phyloP scores from a whole-genome alignment of 306 rosid genomes.

The Betula pendula region DNA sequence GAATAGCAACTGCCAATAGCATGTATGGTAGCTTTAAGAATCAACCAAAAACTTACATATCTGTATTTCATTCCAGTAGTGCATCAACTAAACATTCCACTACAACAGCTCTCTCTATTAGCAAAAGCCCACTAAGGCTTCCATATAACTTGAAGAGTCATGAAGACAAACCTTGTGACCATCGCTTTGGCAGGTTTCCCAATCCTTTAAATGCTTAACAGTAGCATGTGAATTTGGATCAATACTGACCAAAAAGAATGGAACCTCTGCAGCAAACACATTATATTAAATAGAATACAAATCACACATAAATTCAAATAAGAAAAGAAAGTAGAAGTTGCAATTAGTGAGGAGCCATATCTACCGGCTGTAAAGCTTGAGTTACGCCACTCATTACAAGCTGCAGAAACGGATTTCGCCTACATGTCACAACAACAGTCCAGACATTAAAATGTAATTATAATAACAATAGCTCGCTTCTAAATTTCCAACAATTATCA shows the following conservation, averaged over 20 bases:
- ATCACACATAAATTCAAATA: slow-evolving; percentile 2
- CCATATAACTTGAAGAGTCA: slow-evolving; percentile 29
- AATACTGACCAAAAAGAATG: slow-evolving; percentile 69
- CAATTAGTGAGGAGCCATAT: slow-evolving; percentile 13
- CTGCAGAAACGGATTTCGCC: slow-evolving; percentile 78
- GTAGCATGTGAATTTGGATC: slow-evolving; percentile 61
- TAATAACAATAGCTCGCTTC: slow-evolving; percentile 16
- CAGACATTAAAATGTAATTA: slow-evolving; percentile 16
- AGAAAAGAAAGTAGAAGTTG: slow-evolving; percentile 1
- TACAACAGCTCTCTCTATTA: slow-evolving; percentile 11
- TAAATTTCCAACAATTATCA: background rate
- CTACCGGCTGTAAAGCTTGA: slow-evolving; percentile 71
- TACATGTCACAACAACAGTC: slow-evolving; percentile 30
- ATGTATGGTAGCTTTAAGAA: slow-evolving; percentile 31
- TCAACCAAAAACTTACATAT: background rate
- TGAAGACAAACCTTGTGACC: slow-evolving; percentile 61
- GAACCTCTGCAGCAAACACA: slow-evolving; percentile 62
- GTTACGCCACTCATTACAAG: slow-evolving; percentile 81
- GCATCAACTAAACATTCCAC: slow-evolving; percentile 19
- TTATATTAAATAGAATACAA: slow-evolving; percentile 25
- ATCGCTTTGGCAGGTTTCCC: slow-evolving; percentile 60
- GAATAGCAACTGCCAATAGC: slow-evolving; percentile 66
- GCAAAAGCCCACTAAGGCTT: slow-evolving; percentile 19
- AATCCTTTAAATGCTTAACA: slow-evolving; percentile 71
- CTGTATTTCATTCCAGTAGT: slow-evolving; percentile 4